These are phyloP conservation scores for Cladorrhinum sp. DNA, from an alignment of 2,329 filamentous ascomycete genomes.

Conservation along the genomic window DNA sequence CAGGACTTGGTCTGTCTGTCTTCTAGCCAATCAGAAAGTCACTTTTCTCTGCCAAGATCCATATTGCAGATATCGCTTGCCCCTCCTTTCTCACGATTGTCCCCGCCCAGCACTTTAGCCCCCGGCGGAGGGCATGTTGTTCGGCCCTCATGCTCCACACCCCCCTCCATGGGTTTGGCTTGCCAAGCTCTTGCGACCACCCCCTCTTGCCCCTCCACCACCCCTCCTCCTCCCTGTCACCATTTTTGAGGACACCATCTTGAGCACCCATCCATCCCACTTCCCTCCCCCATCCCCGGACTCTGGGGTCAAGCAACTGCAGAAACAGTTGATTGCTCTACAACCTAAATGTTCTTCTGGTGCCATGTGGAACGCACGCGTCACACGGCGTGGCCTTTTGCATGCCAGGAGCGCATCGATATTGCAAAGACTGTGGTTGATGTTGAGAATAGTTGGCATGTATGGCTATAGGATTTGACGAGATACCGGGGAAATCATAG, in stretches of 20 bases:
- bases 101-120: constrained; percentile 16
- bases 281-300: constrained; percentile 32
- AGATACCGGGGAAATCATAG: no score
- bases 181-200: constrained; percentile 16
- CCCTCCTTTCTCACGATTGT: constrained; percentile 12
- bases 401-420: neutral
- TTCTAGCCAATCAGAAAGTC: constrained; percentile 25
- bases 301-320: constrained; percentile 29
- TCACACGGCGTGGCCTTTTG: constrained; percentile 34
- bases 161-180: constrained; percentile 12
- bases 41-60: constrained; percentile 19
- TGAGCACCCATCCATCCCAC: constrained; percentile 12
- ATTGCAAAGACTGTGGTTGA: neutral
- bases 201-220: constrained; percentile 18
- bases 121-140: constrained; percentile 17
- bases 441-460: neutral
- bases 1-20: constrained; percentile 35
- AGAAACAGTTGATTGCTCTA: constrained; percentile 24
- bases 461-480: neutral
- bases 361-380: constrained; percentile 17
- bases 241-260: constrained; percentile 36
- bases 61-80: constrained; percentile 22
- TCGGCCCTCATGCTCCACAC: constrained; percentile 22
- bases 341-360: neutral
- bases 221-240: constrained; percentile 28